Conservation (phyloP, 2,329 filamentous ascomycete genomes). For the Fusarium compactum region DNA sequence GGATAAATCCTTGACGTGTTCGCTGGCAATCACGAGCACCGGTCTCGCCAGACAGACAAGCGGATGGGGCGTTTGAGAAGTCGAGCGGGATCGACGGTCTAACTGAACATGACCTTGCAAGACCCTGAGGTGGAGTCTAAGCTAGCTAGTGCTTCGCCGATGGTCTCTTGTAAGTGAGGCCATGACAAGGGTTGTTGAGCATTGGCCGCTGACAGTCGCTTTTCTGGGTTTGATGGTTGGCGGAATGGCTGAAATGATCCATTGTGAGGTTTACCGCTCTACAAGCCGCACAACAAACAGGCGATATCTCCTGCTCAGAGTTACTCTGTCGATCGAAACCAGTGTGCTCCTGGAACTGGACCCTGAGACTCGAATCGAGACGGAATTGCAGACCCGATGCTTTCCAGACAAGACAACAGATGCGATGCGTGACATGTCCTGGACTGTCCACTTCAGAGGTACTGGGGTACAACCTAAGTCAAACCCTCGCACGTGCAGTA, state of each 20-base stretch:
- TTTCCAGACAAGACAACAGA: constrained; percentile 7
- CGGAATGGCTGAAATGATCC: constrained; percentile 36
- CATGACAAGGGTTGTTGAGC: constrained; percentile 27
- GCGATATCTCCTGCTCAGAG: constrained; percentile 24
- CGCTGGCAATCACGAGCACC: constrained; percentile 49
- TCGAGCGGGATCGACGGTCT: constrained; percentile 41
- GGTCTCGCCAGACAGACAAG: constrained; percentile 42
- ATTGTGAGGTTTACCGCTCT: constrained; percentile 35
- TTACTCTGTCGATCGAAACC: constrained; percentile 26
- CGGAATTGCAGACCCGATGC: constrained; percentile 32
- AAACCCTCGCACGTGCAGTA: constrained; percentile 46
- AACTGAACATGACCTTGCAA: constrained; percentile 33
- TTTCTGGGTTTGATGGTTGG: constrained; percentile 26
- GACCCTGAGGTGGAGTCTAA: constrained; percentile 28
- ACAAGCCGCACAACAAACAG: constrained; percentile 33
- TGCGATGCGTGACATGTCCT: constrained; percentile 35
- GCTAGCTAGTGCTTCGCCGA: constrained; percentile 30
- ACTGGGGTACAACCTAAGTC: constrained; percentile 27
- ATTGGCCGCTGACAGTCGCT: constrained; percentile 26
- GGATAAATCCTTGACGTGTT: constrained; percentile 45
- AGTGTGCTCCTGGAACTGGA: constrained; percentile 3
- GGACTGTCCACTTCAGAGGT: constrained; percentile 25
- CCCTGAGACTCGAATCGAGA: constrained; percentile 12
- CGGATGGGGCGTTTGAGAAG: constrained; percentile 33
- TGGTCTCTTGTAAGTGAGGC: constrained; percentile 34